phyloP scores from a whole-genome alignment of 2,329 filamentous ascomycete species.

The Gnomoniopsis sp. region DNA sequence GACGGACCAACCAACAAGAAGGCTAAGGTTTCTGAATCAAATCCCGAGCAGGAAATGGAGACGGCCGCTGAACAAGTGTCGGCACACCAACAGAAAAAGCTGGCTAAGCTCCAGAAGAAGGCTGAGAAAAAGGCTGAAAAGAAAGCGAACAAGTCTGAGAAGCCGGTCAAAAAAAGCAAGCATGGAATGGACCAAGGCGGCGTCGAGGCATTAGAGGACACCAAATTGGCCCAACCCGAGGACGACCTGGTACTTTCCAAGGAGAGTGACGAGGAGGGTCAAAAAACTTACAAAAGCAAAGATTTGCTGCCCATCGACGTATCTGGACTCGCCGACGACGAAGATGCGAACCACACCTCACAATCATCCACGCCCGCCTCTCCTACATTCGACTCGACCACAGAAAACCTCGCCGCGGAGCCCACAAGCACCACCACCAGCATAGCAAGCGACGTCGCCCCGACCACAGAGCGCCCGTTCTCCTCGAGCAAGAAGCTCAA shows the following conservation, averaged over 20 bases:
- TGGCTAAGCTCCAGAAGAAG: conserved; percentile 24
- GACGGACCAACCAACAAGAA: conserved; percentile 54
- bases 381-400: conserved; percentile 53
- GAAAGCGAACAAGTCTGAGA: conserved; percentile 20
- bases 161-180: background rate
- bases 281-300: conserved; percentile 21
- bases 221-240: conserved; percentile 8
- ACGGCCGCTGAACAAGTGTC: conserved; percentile 21
- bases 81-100: conserved; percentile 16
- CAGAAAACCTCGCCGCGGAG: conserved; percentile 40
- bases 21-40: conserved; percentile 34
- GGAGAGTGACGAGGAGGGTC: conserved; percentile 27
- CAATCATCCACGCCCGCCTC: conserved; percentile 54
- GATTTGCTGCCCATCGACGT: conserved; percentile 44
- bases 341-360: conserved; percentile 35
- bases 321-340: conserved; percentile 44
- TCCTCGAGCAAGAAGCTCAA: conserved; percentile 65
- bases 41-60: conserved; percentile 24
- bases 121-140: conserved; percentile 22
- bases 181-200: conserved; percentile 20
- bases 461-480: conserved; percentile 32
- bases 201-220: conserved; percentile 42
- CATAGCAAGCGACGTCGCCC: conserved; percentile 60
- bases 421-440: conserved; percentile 62
- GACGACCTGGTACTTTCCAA: conserved; percentile 20